These are phyloP conservation scores for Astrothelium macrocarpum DNA, from an alignment of 495 filamentous ascomycete genomes.

Conservation along the genomic window DNA sequence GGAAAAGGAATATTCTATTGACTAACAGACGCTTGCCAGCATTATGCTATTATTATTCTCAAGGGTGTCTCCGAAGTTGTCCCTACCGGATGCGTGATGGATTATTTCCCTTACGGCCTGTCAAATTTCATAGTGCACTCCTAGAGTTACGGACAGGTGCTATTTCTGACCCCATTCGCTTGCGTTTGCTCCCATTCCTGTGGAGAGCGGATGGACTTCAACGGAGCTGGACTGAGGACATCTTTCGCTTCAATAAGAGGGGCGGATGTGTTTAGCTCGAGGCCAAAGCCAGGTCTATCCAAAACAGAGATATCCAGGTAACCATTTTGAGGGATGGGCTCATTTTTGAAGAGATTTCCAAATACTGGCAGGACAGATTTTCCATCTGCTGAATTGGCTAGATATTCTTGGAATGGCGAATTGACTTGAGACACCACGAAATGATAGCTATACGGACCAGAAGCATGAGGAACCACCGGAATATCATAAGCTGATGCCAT, in stretches of 20 bases:
- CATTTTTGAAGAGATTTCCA: conserved; percentile 80
- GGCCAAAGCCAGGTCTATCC: conserved; percentile 84
- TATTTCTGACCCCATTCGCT: not conserved
- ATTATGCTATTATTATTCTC: too few species aligned
- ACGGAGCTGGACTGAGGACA: conserved; percentile 64
- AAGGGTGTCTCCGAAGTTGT: too few species aligned
- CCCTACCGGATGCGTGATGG: too few species aligned
- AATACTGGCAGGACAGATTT: conserved; percentile 84
- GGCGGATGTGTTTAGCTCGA: conserved; percentile 75
- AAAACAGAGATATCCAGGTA: conserved; percentile 67
- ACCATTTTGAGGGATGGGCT: conserved; percentile 76
- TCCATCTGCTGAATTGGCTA: conserved; percentile 84
- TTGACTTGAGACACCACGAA: conserved; percentile 86
- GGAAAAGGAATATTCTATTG: too few species aligned
- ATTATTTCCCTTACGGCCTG: too few species aligned
- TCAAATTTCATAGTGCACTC: too few species aligned
- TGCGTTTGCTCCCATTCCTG: conserved; percentile 7
- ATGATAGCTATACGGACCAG: conserved; percentile 88
- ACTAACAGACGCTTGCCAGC: too few species aligned
- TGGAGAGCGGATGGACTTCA: conserved; percentile 39
- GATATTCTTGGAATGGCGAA: conserved; percentile 88
- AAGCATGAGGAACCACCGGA: conserved; percentile 87
- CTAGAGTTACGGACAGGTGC: not conserved
- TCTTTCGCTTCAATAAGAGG: conserved; percentile 62
- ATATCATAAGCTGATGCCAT: conserved; percentile 89